Evolutionary conservation across 2,329 filamentous ascomycete genomes (phyloP).

Genomic region (Talaromyces sp.): DNA sequence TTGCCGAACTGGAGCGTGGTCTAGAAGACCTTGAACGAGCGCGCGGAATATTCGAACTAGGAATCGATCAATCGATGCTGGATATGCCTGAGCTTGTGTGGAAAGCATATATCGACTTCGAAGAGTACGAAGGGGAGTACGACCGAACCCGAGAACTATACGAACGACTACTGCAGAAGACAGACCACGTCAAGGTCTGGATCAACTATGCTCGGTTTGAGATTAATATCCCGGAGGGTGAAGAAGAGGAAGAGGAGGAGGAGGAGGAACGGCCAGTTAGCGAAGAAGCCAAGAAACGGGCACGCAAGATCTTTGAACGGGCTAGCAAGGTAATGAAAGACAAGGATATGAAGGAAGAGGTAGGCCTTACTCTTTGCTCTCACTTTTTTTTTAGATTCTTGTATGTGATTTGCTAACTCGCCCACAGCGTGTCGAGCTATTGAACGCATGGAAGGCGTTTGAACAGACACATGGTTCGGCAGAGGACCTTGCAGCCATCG

Average conservation of each 20-base stretch:
- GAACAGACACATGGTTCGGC: conserved; percentile 75
- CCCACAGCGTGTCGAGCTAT: conserved; percentile 68
- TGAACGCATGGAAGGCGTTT: conserved; percentile 90
- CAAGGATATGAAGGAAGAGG: conserved; percentile 83
- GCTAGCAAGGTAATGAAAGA: conserved; percentile 85
- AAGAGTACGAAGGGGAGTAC: conserved; percentile 92
- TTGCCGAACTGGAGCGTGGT: conserved; percentile 85
- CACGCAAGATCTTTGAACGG: conserved; percentile 76
- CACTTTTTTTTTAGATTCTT: not conserved
- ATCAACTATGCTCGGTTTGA: conserved; percentile 98
- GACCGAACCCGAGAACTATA: conserved; percentile 76
- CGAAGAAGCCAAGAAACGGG: conserved; percentile 76
- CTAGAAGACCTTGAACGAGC: conserved; percentile 85
- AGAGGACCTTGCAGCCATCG: conserved; percentile 73
- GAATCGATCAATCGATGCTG: conserved; percentile 71
- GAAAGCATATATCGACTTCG: conserved; percentile 98
- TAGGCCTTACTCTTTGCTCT: conserved; percentile 26
- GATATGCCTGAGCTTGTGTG: conserved; percentile 98
- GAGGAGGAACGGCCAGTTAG: conserved; percentile 58
- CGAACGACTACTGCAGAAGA: conserved; percentile 86
- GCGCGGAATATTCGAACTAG: conserved; percentile 87
- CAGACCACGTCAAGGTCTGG: conserved; percentile 99
- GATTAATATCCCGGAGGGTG: conserved; percentile 78
- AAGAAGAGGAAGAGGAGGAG: conserved; percentile 52
- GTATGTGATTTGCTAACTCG: conserved; percentile 25